Base-by-base conservation (phyloP, 83 land plant species). In the Picea abies region DNA sequence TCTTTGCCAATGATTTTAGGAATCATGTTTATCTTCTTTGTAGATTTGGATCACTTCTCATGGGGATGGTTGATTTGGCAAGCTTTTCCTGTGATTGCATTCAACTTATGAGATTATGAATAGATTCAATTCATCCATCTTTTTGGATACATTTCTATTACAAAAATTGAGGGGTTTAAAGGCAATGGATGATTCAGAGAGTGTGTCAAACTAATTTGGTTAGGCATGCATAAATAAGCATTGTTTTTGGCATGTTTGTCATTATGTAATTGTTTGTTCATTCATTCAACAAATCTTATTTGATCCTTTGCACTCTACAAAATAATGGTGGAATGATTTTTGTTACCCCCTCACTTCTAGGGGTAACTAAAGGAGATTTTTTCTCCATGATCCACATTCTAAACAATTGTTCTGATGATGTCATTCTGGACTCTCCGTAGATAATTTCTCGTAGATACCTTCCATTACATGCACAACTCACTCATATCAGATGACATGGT, bases 121-220 rank as follows among this genome's bases (percentile, higher is more conserved):
- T 20, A 22, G 7, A 72, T 20, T 35, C 2, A 72, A 41, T n/a
- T 72, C 25, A 72, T 72, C 52, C 52, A 72, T n/a, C 5, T n/a
- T 72, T 72, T 72, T 44, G 39, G 52, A 37, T 39, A 8, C 14
- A 16, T 47, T 49, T 52, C 20, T 56, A 77, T 35, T 23, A 35
- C 32, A 77, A 62, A 77, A 77, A 25, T 62, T 39, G 26, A 52
- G 39, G 60, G 63, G 80, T 56, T n/a, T 60, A 63, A 60, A 78
- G 80, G 80, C 63, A 3, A 78, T 78, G 63, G 80, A 56, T 16
- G 60, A 14, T 26, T 78, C 63, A 23, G 64, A 78, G 25, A 78
- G 63, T 17, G 80, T 29, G 9, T 56, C 20, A 29, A 63, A 78
- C 0, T 78, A 7, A 78, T 78, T 3, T 4, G 15, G n/a, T 10